phyloP scores from a whole-genome alignment of 352 stramenopile genomes.

The Pythium chondricola region DNA sequence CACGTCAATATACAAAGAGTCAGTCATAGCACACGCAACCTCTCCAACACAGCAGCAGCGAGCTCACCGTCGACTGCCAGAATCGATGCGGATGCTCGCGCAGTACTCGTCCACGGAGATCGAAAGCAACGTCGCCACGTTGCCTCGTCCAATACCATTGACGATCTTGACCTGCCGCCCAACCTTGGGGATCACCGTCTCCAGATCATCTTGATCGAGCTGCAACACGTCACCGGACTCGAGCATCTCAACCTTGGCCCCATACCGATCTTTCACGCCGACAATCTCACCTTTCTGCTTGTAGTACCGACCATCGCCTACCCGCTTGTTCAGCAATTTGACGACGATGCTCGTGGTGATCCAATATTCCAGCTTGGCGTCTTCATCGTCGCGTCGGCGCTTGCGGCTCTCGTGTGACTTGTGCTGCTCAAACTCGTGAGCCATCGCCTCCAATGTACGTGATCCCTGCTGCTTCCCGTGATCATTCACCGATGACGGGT shows the following conservation, averaged over 20 bases:
- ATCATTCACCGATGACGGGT: too few species aligned
- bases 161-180: conserved; percentile 70
- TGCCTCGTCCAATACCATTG: conserved; percentile 55
- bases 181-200: conserved; percentile 84
- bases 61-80: conserved; percentile 41
- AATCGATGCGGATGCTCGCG: conserved; percentile 58
- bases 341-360: conserved; percentile 89
- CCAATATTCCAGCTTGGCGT: conserved; percentile 85
- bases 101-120: conserved; percentile 68
- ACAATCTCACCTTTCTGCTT: conserved; percentile 83
- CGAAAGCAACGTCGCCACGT: conserved; percentile 54
- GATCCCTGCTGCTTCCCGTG: not conserved
- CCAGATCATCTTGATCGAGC: conserved; percentile 85
- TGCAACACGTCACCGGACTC: conserved; percentile 77
- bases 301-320: conserved; percentile 85
- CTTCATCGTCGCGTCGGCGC: conserved; percentile 41
- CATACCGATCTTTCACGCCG: conserved; percentile 75
- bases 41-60: not conserved
- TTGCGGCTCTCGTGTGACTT: conserved; percentile 6
- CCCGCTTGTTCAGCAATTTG: conserved; percentile 92
- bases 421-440: conserved; percentile 15
- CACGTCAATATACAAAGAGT: not conserved
- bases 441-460: conserved; percentile 14
- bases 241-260: conserved; percentile 73
- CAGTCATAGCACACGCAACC: too few species aligned